Conservation (phyloP, 2,329 filamentous ascomycete genomes). For the Exophiala dermatitidis region DNA sequence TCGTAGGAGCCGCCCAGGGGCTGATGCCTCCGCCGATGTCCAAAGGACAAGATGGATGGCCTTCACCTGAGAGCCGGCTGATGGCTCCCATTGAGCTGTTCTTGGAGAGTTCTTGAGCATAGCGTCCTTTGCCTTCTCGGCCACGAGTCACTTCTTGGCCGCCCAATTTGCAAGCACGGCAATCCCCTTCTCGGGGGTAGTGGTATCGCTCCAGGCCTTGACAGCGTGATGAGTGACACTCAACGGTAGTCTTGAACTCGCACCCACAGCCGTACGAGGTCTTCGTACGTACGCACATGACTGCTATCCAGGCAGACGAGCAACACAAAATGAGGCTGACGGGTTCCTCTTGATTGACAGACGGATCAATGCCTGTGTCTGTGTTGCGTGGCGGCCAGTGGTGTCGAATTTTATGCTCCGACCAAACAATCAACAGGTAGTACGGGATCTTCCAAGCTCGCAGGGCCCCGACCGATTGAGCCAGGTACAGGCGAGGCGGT, state of each 20-base stretch:
- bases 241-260: conserved; percentile 21
- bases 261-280: conserved; percentile 27
- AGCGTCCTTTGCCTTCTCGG: conserved; percentile 24
- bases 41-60: neutral
- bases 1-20: conserved; percentile 16
- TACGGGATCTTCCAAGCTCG: conserved; percentile 8
- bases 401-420: conserved; percentile 11
- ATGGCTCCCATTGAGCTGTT: conserved; percentile 5
- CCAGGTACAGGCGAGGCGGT: conserved; percentile 18
- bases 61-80: conserved; percentile 4
- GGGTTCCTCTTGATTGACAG: conserved; percentile 3
- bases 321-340: neutral
- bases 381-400: conserved; percentile 9
- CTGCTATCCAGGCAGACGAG: neutral
- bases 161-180: conserved; percentile 22
- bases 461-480: conserved; percentile 5
- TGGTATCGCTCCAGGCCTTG: conserved; percentile 20
- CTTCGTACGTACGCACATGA: conserved; percentile 26
- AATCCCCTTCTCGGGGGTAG: conserved; percentile 21
- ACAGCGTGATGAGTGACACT: conserved; percentile 19
- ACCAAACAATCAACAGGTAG: conserved; percentile 3
- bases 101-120: conserved; percentile 19
- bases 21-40: conserved; percentile 14
- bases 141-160: conserved; percentile 22
- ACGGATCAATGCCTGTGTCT: conserved; percentile 10